Conservation (phyloP, 176 grass and related monocot genomes). For the Juncus inflexus region DNA sequence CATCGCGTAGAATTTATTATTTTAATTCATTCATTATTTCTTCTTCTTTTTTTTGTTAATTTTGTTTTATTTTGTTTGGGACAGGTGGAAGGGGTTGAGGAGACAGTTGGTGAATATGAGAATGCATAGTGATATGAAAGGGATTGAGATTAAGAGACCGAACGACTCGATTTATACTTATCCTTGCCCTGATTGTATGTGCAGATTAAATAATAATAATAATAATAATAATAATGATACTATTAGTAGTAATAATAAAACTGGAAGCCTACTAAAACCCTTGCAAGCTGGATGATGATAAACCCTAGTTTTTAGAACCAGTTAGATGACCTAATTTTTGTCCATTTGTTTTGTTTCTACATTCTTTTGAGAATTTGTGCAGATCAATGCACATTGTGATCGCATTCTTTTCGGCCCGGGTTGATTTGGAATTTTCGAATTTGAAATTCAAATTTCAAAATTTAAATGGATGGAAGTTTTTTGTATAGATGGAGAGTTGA, state of each 20-base stretch:
- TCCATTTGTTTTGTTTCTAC: conserved; percentile 37
- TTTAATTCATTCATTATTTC: background rate
- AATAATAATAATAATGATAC: conserved; percentile 17
- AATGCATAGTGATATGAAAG: conserved; percentile 74
- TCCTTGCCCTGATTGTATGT: conserved; percentile 93
- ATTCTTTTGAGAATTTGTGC: conserved; percentile 56
- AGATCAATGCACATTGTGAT: conserved; percentile 15
- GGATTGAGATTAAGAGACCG: conserved; percentile 83
- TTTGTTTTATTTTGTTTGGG: conserved; percentile 29
- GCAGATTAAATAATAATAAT: conserved; percentile 39
- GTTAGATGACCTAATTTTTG: conserved; percentile 39
- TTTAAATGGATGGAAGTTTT: no score
- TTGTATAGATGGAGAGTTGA: no score
- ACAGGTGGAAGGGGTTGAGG: conserved; percentile 86
- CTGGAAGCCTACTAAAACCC: conserved; percentile 43
- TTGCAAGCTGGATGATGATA: conserved; percentile 52
- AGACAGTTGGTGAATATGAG: conserved; percentile 79
- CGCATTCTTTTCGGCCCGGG: background rate
- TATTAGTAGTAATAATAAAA: conserved; percentile 22
- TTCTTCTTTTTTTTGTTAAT: background rate
- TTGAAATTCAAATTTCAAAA: conserved; percentile 11
- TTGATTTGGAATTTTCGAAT: background rate
- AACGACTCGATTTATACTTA: conserved; percentile 87
- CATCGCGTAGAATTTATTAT: conserved; percentile 55
- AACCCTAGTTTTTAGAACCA: conserved; percentile 6